Base-by-base conservation (phyloP, 176 grass and related monocot genomes). In the Lolium rigidum region DNA sequence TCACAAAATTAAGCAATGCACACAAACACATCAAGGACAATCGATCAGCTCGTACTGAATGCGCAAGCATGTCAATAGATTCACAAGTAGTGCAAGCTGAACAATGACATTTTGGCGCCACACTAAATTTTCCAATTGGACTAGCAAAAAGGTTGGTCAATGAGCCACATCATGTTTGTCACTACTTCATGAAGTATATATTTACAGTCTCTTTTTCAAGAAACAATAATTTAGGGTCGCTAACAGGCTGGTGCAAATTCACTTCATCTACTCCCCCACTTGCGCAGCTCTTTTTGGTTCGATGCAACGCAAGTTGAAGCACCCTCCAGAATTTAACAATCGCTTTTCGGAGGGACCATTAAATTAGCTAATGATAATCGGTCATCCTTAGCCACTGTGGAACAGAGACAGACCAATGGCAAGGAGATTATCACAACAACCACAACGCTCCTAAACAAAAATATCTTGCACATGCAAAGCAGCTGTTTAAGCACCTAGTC, bases 401-500 rank as follows among this genome's bases (percentile, higher is more conserved):
- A 60, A 13, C 67, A 13, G 22, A 14, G 70, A 67, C 20, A 0
- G 62, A 68, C 57, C 57, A 16, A 35, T 18, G n/a, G 12, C 67
- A 78, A 63, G 12, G 62, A 15, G 62, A 28, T 65, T 2, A 65
- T 31, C 12, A 14, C 12, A 65, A 50, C 26, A 50, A 49, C 64
- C 55, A 46, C 41, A 38, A 10, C n/a, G 18, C 6, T 28, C 0
- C 22, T 83, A 77, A 88, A 82, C 71, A 12, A 61, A 70, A 78
- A 83, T 83, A 83, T 88, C 74, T 31, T 25, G 3, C 55, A 3
- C 37, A 41, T 0, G 62, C 79, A 38, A 50, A 56, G 59, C 14
- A 51, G 58, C 20, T 10, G 46, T 16, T 78, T 21, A 24, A 38
- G 20, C 61, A 17, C 9, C 16, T 14, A 60, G 79, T 76, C 48